Evolutionary conservation across 1,284 basidiomycete genomes (phyloP), one percentile per base, ranked within the genome.

Genomic region (Coniferiporia weirii): DNA sequence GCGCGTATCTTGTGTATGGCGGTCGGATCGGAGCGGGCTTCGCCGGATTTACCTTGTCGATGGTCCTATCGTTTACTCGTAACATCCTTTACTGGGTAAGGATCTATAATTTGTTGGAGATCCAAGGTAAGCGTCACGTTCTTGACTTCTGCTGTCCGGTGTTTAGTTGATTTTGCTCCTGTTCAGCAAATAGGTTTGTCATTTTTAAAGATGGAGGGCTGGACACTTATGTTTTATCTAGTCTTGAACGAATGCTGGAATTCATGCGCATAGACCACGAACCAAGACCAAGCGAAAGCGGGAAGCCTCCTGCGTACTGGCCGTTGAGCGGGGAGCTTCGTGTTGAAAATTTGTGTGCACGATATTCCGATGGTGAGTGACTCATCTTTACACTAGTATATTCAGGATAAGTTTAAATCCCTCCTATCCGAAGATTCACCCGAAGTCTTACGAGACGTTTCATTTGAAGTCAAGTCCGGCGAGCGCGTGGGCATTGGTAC

Each of bases 181-280:
- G 27, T 46, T 34, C 17, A 61, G 60, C 60, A 20, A 61, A 61
- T 22, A 61, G 60, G 60, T 61, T 40, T 51, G 43, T 57, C 27
- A 20, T 45, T 38, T n/a, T 12, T 17, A 44, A 13, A 27, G 20
- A 15, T 10, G 51, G 13, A 27, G 27, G 19, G 3, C 34, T 2
- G 36, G 13, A 27, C n/a, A 32, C 22, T 15, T 13, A 47, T 52
- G n/a, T 44, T 50, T 27, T 38, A 17, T 34, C 13, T 52, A 68
- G 67, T 51, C 69, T 78, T 43, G 77, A 79, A 60, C 66, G 77
- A 44, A 73, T 79, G 50, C 71, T 76, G 53, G 72, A 76, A 49
- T 79, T 76, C 66, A 64, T 77, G 32, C 64, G 71, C 22, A 76
- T 79, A 61, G 75, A 75, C 27, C 60, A 76, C 60, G 78, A 79